Percentiles rank a stretch among this genome's conserved stretches.
phyloP scores from a whole-genome alignment of 192 early-diverging fungal species.

The Backusella circina region DNA sequence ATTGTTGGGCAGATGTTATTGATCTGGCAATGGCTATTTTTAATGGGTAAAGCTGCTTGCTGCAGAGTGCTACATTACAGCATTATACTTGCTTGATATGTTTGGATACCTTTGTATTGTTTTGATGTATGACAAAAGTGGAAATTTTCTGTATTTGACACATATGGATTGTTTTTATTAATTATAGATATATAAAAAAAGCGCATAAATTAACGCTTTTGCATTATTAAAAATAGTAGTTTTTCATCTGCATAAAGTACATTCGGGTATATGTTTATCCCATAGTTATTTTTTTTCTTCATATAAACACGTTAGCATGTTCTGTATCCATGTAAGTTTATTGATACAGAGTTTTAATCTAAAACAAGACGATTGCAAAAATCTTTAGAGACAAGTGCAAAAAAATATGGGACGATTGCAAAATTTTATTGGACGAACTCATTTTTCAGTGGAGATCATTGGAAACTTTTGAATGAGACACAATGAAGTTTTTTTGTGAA shows the following conservation, averaged over 20 bases:
- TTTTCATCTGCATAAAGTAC: background rate
- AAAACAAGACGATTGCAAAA: too few relatives aligned
- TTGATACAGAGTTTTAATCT: too few relatives aligned
- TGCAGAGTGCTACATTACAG: background rate
- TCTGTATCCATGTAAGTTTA: too few relatives aligned
- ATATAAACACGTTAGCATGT: too few relatives aligned
- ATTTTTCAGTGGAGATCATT: too few relatives aligned
- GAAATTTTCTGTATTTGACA: too few relatives aligned
- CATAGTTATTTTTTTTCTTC: background rate
- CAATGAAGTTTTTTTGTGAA: too few relatives aligned
- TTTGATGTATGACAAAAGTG: background rate
- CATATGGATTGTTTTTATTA: background rate
- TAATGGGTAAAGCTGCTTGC: background rate
- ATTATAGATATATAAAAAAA: background rate
- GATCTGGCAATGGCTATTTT: background rate
- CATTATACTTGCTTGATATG: background rate
- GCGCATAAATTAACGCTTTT: background rate
- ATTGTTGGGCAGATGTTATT: background rate
- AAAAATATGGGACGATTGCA: too few relatives aligned
- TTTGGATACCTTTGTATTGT: background rate
- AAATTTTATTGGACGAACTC: too few relatives aligned
- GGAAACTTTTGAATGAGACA: too few relatives aligned
- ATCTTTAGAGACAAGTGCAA: too few relatives aligned
- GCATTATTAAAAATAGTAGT: background rate
- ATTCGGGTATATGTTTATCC: background rate